Conservation (phyloP, 495 filamentous ascomycete species). For the Pseudomonodictys pantanalensis region DNA sequence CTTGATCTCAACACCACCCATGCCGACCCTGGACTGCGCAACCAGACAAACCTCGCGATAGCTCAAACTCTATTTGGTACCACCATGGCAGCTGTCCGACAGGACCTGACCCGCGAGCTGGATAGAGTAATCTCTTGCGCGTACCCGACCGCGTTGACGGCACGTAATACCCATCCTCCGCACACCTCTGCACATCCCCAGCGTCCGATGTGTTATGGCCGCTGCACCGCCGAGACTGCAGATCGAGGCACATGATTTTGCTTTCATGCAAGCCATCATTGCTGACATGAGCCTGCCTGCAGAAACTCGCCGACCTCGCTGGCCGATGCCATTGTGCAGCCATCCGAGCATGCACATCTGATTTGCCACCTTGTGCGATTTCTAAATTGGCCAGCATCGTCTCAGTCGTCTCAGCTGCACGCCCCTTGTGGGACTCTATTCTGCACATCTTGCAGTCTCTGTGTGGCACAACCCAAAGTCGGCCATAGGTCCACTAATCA, state of each 20-base stretch:
- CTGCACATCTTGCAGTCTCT: constrained; percentile 35
- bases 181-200: constrained; percentile 2
- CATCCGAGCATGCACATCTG: constrained; percentile 26
- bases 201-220: background rate
- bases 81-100: constrained; percentile 18
- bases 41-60: background rate
- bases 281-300: constrained; percentile 23
- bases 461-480: constrained; percentile 19
- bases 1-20: no score
- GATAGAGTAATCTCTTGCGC: constrained; percentile 15
- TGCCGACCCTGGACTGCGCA: background rate
- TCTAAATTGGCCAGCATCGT: constrained; percentile 29
- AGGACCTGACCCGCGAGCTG: constrained; percentile 22
- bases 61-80: no score
- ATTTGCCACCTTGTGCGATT: constrained; percentile 32
- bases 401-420: constrained; percentile 28
- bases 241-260: constrained; percentile 23
- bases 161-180: constrained; percentile 7
- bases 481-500: constrained; percentile 21
- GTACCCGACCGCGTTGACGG: constrained; percentile 23
- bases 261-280: constrained; percentile 15
- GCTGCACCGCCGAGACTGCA: background rate
- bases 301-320: constrained; percentile 35
- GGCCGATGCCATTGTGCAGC: constrained; percentile 4
- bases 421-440: constrained; percentile 37